Base-by-base conservation (phyloP, 768 basidiomycete species). In the Tulasnella sp. region DNA sequence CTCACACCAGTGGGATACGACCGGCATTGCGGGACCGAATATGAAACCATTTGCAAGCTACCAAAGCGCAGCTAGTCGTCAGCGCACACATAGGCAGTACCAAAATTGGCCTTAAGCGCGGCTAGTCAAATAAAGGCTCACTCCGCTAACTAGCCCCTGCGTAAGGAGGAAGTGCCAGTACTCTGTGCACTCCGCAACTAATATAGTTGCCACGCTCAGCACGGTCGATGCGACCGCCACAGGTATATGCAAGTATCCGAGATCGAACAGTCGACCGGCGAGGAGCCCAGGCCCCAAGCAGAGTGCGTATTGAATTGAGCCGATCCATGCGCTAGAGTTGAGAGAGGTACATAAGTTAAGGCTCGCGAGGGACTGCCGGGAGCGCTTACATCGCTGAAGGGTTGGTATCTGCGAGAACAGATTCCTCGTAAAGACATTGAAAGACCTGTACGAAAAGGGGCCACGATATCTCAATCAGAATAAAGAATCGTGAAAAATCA, bases 131-230 rank as follows among this genome's bases (percentile, higher is more conserved):
- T 1, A 14, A 46, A 46, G 18, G 18, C 46, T 46, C 18, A 93
- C 91, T 37, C 94, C 94, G 22, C 91, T 85, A 0, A 88, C 89
- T 48, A 94, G 82, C 0, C 94, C 94, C 84, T 95, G 94, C 81
- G 90, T 93, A 0, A 95, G 87, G n/a, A 95, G 82, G 82, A 94
- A 92, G 4, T 95, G 93, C 94, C 93, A 94, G 83, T 91, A 95
- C 79, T 88, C 80, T 14, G 86, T 92, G 83, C 94, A 95, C 86
- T 94, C 87, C 0, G 92, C 92, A 6, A 89, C 86, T n/a, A 95
- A 86, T 83, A 94, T 90, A 0, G 91, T 92, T 37, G 89, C 88
- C 0, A 85, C 80, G 4, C 94, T 85, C 12, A 93, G 84, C 22
- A 91, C 60, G 22, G 85, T 86, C 78, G 90, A 91, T 0, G 89